Evolutionary conservation across 805 yeast genomes (phyloP).

Genomic region (Candida ortonii): DNA sequence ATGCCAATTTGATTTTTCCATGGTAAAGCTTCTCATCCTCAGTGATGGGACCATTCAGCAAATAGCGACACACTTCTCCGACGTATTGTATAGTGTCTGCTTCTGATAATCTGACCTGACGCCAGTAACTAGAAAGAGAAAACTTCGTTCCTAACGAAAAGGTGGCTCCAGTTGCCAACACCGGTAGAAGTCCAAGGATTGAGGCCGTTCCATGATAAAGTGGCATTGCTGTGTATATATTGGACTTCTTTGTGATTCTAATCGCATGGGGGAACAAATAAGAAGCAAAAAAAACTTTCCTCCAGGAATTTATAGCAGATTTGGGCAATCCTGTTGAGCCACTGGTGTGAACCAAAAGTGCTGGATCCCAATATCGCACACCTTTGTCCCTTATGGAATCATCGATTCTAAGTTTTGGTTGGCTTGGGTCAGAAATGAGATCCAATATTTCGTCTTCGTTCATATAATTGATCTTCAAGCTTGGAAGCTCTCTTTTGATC

Average conservation of each 20-base stretch:
- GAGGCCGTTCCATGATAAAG: constrained; percentile 94
- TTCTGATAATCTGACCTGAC: constrained; percentile 65
- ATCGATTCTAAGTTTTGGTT: constrained; percentile 52
- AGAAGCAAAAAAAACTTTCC: constrained; percentile 73
- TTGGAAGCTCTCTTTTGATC: constrained; percentile 36
- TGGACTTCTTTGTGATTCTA: constrained; percentile 51
- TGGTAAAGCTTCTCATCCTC: constrained; percentile 24
- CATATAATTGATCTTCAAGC: constrained; percentile 17
- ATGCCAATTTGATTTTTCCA: constrained; percentile 58
- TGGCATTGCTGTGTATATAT: constrained; percentile 90
- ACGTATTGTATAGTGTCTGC: constrained; percentile 90
- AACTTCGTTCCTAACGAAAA: constrained; percentile 78
- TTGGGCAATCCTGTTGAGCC: constrained; percentile 96
- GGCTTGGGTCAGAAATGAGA: constrained; percentile 21
- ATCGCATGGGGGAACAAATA: constrained; percentile 66
- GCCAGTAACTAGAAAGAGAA: constrained; percentile 84
- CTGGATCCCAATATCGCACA: constrained; percentile 58
- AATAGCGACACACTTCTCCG: constrained; percentile 90
- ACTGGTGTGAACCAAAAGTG: constrained; percentile 79
- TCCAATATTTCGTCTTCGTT: constrained; percentile 19
- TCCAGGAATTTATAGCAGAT: constrained; percentile 91
- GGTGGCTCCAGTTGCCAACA: constrained; percentile 59
- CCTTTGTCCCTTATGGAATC: constrained; percentile 56
- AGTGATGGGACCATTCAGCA: constrained; percentile 51
- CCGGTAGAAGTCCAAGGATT: constrained; percentile 74